Conservation (phyloP, 768 basidiomycete genomes). For the Kwoniella botswanensis region DNA sequence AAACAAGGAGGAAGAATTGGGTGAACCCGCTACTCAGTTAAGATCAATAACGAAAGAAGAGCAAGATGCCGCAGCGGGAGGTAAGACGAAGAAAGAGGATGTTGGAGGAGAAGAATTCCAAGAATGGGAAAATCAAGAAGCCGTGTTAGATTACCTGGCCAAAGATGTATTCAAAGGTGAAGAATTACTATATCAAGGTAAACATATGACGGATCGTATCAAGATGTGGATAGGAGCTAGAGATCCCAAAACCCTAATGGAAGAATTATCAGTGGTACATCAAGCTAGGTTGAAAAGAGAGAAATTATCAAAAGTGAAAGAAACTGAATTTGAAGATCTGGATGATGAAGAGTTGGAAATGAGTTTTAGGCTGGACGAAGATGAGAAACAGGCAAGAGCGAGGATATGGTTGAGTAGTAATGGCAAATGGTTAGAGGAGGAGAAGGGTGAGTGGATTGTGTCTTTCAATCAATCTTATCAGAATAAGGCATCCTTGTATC, state of each 20-base stretch:
- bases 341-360: conserved; percentile 51
- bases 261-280: conserved; percentile 39
- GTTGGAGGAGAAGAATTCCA: conserved; percentile 18
- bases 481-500: too few species aligned
- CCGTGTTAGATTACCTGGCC: conserved; percentile 29
- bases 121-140: conserved; percentile 42
- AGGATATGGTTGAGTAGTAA: conserved; percentile 51
- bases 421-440: conserved; percentile 49
- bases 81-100: conserved; percentile 10
- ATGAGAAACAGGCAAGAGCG: conserved; percentile 43
- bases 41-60: conserved; percentile 26
- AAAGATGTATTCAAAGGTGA: conserved; percentile 33
- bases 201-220: conserved; percentile 31
- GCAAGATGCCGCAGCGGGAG: conserved; percentile 13
- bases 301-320: conserved; percentile 31
- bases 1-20: conserved; percentile 23
- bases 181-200: conserved; percentile 25
- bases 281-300: conserved; percentile 33
- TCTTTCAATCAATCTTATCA: neutral
- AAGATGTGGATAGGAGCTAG: conserved; percentile 36
- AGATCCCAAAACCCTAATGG: conserved; percentile 35
- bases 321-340: conserved; percentile 43
- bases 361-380: conserved; percentile 42
- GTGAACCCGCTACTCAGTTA: conserved; percentile 17
- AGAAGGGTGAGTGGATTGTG: conserved; percentile 35